Percentiles rank a stretch among this genome's conserved stretches.
Conservation (phyloP, 495 filamentous ascomycete species). For the Poronia punctata region DNA sequence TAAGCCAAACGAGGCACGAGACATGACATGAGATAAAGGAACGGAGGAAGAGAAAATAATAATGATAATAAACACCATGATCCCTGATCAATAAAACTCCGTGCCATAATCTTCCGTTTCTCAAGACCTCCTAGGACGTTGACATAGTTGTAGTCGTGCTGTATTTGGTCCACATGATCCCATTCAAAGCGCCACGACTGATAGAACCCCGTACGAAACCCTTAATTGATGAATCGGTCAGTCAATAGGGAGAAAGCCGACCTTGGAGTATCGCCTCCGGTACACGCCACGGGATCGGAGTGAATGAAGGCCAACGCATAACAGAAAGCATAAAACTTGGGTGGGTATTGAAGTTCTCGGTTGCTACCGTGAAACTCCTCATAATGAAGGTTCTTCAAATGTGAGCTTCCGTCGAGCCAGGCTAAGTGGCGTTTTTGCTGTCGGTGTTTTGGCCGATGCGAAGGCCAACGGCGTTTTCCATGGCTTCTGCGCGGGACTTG, state of each 20-base stretch:
- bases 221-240: no score
- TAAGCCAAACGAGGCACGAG: no score
- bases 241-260: no score
- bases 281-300: no score
- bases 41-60: neutral
- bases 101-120: slow-evolving; percentile 5
- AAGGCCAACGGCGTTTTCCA: slow-evolving; percentile 61
- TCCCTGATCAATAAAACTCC: slow-evolving; percentile 7
- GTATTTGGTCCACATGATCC: neutral
- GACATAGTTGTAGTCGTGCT: neutral
- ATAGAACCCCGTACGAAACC: no score
- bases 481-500: slow-evolving; percentile 81
- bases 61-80: neutral
- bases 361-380: no score
- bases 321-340: no score
- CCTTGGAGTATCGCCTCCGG: no score
- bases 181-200: neutral
- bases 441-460: slow-evolving; percentile 22
- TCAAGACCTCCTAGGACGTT: neutral
- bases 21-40: slow-evolving; percentile 2
- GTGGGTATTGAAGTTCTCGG: no score
- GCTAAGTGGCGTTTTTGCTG: slow-evolving; percentile 36
- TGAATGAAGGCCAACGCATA: no score
- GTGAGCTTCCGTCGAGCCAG: slow-evolving; percentile 35
- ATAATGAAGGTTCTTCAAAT: slow-evolving; percentile 34